These are phyloP conservation scores for Forsythia suspensa DNA, from an alignment of 257 asterid genomes.

Conservation along the genomic window DNA sequence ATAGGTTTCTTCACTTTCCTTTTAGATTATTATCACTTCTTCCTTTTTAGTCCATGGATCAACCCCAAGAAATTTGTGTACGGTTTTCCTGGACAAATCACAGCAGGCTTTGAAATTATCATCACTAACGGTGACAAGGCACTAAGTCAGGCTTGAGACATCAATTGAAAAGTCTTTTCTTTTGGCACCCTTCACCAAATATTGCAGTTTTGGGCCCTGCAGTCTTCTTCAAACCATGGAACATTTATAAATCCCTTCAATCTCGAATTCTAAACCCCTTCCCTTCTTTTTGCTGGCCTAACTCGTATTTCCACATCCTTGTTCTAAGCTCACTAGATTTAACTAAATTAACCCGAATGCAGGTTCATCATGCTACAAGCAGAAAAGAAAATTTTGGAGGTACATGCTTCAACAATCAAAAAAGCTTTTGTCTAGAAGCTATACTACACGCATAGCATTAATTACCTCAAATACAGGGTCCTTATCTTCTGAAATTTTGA, in stretches of 20 bases:
- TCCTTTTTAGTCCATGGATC: not conserved
- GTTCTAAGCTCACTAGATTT: too few species aligned
- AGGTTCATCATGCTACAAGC: not conserved
- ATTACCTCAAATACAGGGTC: constrained; percentile 56
- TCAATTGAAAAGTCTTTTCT: not conserved
- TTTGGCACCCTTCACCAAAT: not conserved
- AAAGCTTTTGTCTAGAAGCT: not conserved
- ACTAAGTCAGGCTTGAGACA: not conserved
- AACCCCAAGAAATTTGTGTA: not conserved
- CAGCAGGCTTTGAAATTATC: not conserved
- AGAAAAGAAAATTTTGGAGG: not conserved
- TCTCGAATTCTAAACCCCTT: not conserved
- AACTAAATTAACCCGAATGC: not conserved
- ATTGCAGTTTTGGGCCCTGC: not conserved
- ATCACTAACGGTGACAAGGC: not conserved
- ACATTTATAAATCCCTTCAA: not conserved
- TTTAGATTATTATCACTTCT: not conserved
- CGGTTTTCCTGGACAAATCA: not conserved
- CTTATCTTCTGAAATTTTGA: constrained; percentile 61
- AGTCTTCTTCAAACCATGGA: not conserved
- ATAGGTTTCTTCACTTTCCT: not conserved
- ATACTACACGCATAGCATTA: constrained; percentile 4
- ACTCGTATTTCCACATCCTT: not conserved
- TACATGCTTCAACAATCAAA: not conserved
- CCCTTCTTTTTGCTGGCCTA: not conserved